A percentile compares a stretch with the other conserved stretches of the same genome.
Evolutionary conservation across 2,329 filamentous ascomycete species (phyloP).

Genomic region (Diaporthe citriasiana): DNA sequence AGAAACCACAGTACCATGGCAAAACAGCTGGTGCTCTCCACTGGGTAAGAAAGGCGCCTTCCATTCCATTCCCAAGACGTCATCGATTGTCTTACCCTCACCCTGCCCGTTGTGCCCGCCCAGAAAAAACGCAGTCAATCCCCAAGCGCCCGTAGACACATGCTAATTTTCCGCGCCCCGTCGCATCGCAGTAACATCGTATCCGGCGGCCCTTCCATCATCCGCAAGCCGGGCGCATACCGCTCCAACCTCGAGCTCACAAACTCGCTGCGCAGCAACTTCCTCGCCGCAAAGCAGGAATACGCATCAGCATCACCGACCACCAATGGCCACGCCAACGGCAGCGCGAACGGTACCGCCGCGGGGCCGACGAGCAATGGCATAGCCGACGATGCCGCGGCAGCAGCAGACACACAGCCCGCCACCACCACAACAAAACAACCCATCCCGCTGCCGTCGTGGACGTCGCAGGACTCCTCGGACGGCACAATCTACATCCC

Average conservation of each 20-base stretch:
- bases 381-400: constrained; percentile 44
- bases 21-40: constrained; percentile 42
- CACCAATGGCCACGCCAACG: constrained; percentile 47
- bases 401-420: constrained; percentile 45
- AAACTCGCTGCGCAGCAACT: constrained; percentile 87
- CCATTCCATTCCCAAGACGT: background rate
- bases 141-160: background rate
- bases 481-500: constrained; percentile 80
- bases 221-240: constrained; percentile 81
- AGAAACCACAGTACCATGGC: constrained; percentile 39
- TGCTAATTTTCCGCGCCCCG: constrained; percentile 33
- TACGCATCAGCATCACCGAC: constrained; percentile 54
- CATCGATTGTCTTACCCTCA: constrained; percentile 29
- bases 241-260: constrained; percentile 96
- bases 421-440: constrained; percentile 43
- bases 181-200: constrained; percentile 78
- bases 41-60: constrained; percentile 23
- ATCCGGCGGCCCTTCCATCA: constrained; percentile 84
- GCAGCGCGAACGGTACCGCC: constrained; percentile 42
- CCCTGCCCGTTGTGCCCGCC: background rate
- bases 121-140: background rate
- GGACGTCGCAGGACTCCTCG: constrained; percentile 76
- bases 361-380: constrained; percentile 22
- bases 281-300: constrained; percentile 79
- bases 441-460: constrained; percentile 60